A percentile compares a stretch with the other conserved stretches of the same genome.
phyloP scores from a whole-genome alignment of 1,284 basidiomycete species.

The Cerioporus squamosus region DNA sequence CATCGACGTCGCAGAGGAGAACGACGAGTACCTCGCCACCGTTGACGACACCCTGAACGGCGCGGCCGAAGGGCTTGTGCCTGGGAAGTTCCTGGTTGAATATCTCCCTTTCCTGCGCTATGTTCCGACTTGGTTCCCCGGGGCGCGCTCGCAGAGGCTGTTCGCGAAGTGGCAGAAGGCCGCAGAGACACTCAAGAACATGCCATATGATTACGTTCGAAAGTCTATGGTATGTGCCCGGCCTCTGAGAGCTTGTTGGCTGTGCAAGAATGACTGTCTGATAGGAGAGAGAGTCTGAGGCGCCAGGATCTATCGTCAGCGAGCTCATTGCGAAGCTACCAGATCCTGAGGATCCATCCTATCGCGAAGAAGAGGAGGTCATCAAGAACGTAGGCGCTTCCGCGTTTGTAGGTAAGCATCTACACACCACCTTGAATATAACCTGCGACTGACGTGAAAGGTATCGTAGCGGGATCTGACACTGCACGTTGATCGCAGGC shows the following conservation, averaged over 20 bases:
- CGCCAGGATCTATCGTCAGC: not conserved
- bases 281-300: not conserved
- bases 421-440: too few species aligned
- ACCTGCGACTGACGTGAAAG: not conserved
- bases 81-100: constrained; percentile 2
- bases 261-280: not conserved
- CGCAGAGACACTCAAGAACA: constrained; percentile 2
- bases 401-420: not conserved
- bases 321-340: not conserved
- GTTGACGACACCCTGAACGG: constrained; percentile 9
- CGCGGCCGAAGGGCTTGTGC: not conserved
- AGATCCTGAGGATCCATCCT: not conserved
- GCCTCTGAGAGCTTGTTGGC: not conserved
- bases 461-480: constrained; percentile 1
- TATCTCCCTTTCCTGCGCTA: constrained; percentile 9
- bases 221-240: not conserved
- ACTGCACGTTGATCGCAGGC: constrained; percentile 9
- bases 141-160: constrained; percentile 3
- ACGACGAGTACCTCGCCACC: constrained; percentile 22
- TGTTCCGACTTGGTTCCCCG: constrained; percentile 11
- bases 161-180: not conserved
- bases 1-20: constrained; percentile 16
- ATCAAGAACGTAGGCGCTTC: not conserved
- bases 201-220: not conserved
- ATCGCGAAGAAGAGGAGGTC: not conserved